Evolutionary conservation across 192 early-diverging fungal species (phyloP), one percentile per base, ranked within the genome.

Genomic region (Backusella westeae): DNA sequence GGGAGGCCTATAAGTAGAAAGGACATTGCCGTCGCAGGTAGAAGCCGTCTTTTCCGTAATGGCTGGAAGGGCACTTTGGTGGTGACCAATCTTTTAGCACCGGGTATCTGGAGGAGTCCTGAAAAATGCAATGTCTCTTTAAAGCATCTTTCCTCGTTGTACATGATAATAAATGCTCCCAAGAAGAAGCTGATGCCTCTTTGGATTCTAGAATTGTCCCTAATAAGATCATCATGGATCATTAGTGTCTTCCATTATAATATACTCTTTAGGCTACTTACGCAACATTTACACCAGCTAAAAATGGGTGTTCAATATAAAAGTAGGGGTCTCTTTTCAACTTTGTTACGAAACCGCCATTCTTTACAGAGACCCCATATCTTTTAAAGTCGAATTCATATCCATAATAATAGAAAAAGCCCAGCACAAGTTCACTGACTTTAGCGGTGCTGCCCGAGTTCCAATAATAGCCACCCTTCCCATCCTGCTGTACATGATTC

Each of bases 391-490:
- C 19, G n/a, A 53, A 53, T 52, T 34, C 32, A 21, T 19, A 35
- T 21, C 71, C 71, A 34, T 72, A 72, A 19, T 72, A 53, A 72
- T 53, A 46, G 17, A 72, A 72, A 7, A 72, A 72, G 9, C 52
- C 71, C 19, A 72, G 23, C 2, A 72, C n/a, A 3, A 72, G n/a
- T 4, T 72, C 46, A 10, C 49, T 34, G 2, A 36, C 15, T 0
- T 1, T n/a, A 1, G 46, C 32, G 1, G 6, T 53, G 32, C 56
- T 72, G 2, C 44, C 36, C 19, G 71, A 53, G 1, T 49, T 10
- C 71, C 71, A 72, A 19, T 53, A 32, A 21, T 19, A 21, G 1
- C 29, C 29, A 0, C 49, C 49, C 2, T 52, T 72, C 1, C 23
- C 34, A 59, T 52, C 46, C 17, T 19, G 15, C 10, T 34, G 17